These are phyloP conservation scores for Tarenaya hassleriana DNA, from an alignment of 345 rosid species.

Conservation along the genomic window DNA sequence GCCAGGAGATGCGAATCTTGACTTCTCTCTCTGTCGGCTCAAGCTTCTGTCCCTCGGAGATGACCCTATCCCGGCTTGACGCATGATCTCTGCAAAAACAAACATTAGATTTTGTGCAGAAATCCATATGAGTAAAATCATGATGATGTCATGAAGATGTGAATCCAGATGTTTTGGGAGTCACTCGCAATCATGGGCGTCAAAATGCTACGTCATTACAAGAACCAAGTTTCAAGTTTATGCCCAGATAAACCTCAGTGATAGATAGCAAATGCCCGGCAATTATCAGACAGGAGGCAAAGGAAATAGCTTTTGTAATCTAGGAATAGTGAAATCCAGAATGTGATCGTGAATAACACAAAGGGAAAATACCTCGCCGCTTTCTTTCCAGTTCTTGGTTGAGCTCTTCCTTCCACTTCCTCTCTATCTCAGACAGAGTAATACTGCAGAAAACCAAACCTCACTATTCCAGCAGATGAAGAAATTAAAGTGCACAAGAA, in stretches of 20 bases:
- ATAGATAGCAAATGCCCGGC: no score
- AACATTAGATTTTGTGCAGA: conserved; percentile 10
- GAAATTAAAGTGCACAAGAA: not conserved
- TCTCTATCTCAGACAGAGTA: conserved; percentile 64
- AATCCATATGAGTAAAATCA: no score
- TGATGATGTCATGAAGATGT: no score
- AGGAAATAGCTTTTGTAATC: not conserved
- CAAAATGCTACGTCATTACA: no score
- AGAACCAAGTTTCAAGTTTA: no score
- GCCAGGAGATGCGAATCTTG: conserved; percentile 96
- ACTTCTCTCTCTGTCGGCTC: conserved; percentile 66
- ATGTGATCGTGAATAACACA: conserved; percentile 17
- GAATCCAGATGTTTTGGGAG: no score
- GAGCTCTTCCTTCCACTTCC: conserved; percentile 95
- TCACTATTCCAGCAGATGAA: conserved; percentile 21
- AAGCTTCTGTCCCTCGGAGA: conserved; percentile 73
- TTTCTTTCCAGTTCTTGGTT: conserved; percentile 86
- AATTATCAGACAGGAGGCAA: no score
- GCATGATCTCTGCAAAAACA: conserved; percentile 71
- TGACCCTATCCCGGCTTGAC: conserved; percentile 61
- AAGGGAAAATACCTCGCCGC: conserved; percentile 63
- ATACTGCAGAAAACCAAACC: conserved; percentile 35
- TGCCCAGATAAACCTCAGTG: no score
- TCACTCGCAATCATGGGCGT: no score
- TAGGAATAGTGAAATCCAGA: conserved; percentile 5